These are phyloP conservation scores for Punctularia strigosozonata DNA, from an alignment of 768 basidiomycete genomes.

Conservation along the genomic window DNA sequence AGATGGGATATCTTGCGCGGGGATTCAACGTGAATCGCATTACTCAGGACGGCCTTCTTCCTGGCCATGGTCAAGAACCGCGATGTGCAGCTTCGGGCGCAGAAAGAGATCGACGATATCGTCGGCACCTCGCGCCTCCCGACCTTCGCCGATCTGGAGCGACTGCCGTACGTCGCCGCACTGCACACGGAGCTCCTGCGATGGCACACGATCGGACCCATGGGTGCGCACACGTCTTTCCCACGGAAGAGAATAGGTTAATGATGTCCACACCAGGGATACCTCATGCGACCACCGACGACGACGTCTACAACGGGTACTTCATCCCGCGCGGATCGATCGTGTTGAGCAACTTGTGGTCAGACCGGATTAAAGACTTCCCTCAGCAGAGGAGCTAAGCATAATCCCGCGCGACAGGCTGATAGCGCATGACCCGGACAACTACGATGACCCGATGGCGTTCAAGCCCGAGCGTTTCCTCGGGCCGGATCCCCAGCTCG, in stretches of 20 bases:
- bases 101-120: constrained; percentile 15
- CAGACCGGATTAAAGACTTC: too few species aligned
- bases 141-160: constrained; percentile 7
- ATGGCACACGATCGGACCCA: constrained; percentile 13
- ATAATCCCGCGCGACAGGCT: too few species aligned
- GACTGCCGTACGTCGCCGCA: constrained; percentile 9
- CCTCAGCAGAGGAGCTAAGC: too few species aligned
- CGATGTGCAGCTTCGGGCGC: constrained; percentile 13
- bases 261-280: too few species aligned
- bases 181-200: constrained; percentile 11
- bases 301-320: too few species aligned
- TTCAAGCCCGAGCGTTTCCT: constrained; percentile 11
- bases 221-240: constrained; percentile 4
- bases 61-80: constrained; percentile 15
- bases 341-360: too few species aligned
- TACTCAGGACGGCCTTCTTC: constrained; percentile 11
- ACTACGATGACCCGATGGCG: constrained; percentile 6
- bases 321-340: too few species aligned
- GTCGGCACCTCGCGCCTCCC: constrained; percentile 7
- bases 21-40: too few species aligned
- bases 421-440: constrained; percentile 5
- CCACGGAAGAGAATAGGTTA: too few species aligned
- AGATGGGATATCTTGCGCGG: too few species aligned
- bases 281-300: too few species aligned
- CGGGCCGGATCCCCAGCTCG: constrained; percentile 1